phyloP scores from a whole-genome alignment of 352 stramenopile species.

The Globisporangium spiculum region DNA sequence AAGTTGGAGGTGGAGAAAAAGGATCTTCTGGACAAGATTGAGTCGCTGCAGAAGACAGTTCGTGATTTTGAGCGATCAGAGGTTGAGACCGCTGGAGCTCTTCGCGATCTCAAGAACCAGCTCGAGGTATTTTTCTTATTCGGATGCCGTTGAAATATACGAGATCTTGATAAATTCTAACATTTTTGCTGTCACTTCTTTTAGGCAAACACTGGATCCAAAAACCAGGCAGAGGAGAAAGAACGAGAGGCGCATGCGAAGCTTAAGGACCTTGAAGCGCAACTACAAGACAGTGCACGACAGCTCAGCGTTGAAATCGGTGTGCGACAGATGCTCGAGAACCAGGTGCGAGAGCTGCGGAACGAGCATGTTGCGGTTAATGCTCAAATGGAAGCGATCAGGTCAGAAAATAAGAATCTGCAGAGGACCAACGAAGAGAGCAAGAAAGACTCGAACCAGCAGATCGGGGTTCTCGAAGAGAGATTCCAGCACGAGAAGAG shows the following conservation, averaged over 20 bases:
- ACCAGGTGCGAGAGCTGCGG: constrained; percentile 64
- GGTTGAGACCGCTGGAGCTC: constrained; percentile 32
- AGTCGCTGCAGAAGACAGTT: constrained; percentile 44
- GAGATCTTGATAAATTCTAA: background rate
- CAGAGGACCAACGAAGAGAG: constrained; percentile 38
- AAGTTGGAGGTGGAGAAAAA: constrained; percentile 74
- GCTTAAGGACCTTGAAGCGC: constrained; percentile 43
- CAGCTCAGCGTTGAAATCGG: constrained; percentile 57
- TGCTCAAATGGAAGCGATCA: constrained; percentile 73
- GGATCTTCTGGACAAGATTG: constrained; percentile 57
- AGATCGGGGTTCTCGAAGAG: constrained; percentile 35
- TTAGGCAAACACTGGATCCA: constrained; percentile 26
- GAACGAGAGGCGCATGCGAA: constrained; percentile 29
- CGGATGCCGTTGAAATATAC: background rate
- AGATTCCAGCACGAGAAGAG: constrained; percentile 37
- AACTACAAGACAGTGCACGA: constrained; percentile 54
- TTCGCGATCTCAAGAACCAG: constrained; percentile 52
- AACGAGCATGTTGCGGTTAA: constrained; percentile 78
- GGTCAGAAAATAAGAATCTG: constrained; percentile 65
- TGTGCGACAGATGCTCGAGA: constrained; percentile 71
- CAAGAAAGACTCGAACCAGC: constrained; percentile 30
- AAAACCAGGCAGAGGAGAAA: constrained; percentile 32
- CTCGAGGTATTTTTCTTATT: constrained; percentile 32
- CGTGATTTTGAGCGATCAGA: constrained; percentile 54
- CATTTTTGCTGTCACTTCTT: constrained; percentile 2